Base-by-base conservation (phyloP, 441 rosid species). In the Populus trichocarpa region DNA sequence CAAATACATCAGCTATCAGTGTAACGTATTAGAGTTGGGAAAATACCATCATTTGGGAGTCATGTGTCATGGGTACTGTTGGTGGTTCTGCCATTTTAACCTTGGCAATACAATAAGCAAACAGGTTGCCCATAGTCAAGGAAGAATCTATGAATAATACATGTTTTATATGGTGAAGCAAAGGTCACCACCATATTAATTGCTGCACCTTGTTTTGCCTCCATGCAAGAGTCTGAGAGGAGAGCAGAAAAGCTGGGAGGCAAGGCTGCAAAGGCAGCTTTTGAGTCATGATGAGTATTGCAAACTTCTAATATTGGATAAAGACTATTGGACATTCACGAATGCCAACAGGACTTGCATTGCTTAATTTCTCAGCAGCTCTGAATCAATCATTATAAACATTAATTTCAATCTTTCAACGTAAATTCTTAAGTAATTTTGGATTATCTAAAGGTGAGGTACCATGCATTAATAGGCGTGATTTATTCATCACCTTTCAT, bases 211-310 rank as follows among this genome's bases (percentile, higher is more conserved):
- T 63, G 57, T 23, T 50, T 66, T 20, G n/a, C 53, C 22, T 26
- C 66, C 33, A 28, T 66, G 83, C 71, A 69, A 57, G 73, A 67
- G 64, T 36, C 64, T 57, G 57, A 26, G 5, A 76, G 74, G 8
- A 76, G 71, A 8, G 70, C 57, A n/a, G 74, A 53, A 70, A 72
- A 76, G 76, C 76, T 67, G 35, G 65, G 32, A 36, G 83, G 73
- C 33, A 75, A 46, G 36, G 72, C 11, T 63, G 78, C 38, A 70
- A 13, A 25, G 7, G 66, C 2, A 10, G 25, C 32, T 65, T 50
- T 33, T n/a, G 65, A 65, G 75, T 65, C 66, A 65, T 65, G 33
- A 59, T 14, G n/a, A 14, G 46, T 9, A 5, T 8, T n/a, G n/a
- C n/a, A 32, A 64, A 53, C 30, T 71, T 32, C 64, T 67, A 32